Evolutionary conservation across 192 early-diverging fungal genomes (phyloP), one percentile per base, ranked within the genome.

Genomic region (Piromyces finnis): DNA sequence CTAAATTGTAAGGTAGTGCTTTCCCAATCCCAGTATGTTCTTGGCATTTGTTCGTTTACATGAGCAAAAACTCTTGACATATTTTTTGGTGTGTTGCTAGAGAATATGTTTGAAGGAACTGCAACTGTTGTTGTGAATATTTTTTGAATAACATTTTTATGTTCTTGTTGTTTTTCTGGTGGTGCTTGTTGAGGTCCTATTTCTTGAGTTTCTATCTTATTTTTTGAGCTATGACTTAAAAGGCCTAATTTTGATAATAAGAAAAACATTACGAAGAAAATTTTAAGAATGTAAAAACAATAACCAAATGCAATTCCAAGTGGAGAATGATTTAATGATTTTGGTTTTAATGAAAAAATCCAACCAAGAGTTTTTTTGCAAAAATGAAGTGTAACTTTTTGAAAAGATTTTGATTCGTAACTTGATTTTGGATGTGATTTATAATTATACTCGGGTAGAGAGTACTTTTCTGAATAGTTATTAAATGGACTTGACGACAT

Each of bases 1-100:
- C 94, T 93, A 95, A 95, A 98, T 82, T 93, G 88, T 59, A 98
- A 90, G 78, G 92, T 89, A 79, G 96, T 84, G 85, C 96, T 96
- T 85, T 97, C 96, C 83, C 97, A 98, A 88, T 99, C 95, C 95
- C 95, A 99, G 87, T 99, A 98, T 30, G 92, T 87, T 80, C 88
- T 87, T 3, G 93, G 92, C 89, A 91, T 91, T 29, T 92, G 89
- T 83, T 87, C 81, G 86, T 96, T 97, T 77, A 91, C 94, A 84
- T 95, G 92, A 26, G 94, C 92, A 86, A 97, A 98, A 22, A 92
- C 91, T 68, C 96, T 68, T n/a, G 51, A 68, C 51, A 68, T 68
- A 68, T 68, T 68, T 68, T 26, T 68, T 51, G 41, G 41, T 22
- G 41, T 13, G 2, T 17, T 13, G 1, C 51, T 9, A 2, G 0